These are phyloP conservation scores for Luffa aegyptiaca DNA, from an alignment of 306 rosid genomes.

Conservation along the genomic window DNA sequence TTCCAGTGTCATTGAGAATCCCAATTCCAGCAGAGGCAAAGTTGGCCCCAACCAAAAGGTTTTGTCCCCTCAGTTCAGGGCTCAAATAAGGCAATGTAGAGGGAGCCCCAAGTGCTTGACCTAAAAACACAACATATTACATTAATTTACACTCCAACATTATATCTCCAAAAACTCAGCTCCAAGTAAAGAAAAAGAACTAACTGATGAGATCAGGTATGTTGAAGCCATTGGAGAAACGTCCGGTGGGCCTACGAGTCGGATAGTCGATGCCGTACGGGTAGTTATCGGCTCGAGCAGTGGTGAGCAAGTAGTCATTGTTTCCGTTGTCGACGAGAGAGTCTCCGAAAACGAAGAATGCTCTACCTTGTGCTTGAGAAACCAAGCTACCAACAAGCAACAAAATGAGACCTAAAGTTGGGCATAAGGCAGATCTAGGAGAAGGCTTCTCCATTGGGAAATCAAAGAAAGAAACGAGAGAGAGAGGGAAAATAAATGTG, in stretches of 20 bases:
- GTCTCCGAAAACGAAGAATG: conserved; percentile 19
- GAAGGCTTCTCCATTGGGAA: not conserved
- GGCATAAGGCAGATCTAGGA: not conserved
- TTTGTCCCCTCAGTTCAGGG: conserved; percentile 29
- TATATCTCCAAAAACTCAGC: not conserved
- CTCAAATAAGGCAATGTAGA: conserved; percentile 47
- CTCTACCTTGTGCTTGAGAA: conserved; percentile 4
- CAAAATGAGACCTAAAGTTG: not conserved
- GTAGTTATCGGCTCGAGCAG: conserved; percentile 12
- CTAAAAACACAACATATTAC: conserved; percentile 8
- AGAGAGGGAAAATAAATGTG: not conserved
- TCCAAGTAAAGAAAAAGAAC: not conserved
- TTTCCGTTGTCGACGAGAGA: conserved; percentile 20
- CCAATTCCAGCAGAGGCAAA: conserved; percentile 67
- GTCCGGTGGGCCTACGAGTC: conserved; percentile 5
- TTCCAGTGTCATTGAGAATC: conserved; percentile 56
- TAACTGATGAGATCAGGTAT: conserved; percentile 18
- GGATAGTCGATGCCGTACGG: conserved; percentile 12
- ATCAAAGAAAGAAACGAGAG: not conserved
- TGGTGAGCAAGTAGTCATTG: conserved; percentile 12
- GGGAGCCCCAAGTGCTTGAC: conserved; percentile 38
- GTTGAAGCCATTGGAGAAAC: conserved; percentile 17
- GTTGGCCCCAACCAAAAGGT: conserved; percentile 50
- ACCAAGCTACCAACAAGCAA: not conserved
- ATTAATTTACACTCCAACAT: not conserved